phyloP scores from a whole-genome alignment of 306 rosid genomes.

The Carpinus fangiana region DNA sequence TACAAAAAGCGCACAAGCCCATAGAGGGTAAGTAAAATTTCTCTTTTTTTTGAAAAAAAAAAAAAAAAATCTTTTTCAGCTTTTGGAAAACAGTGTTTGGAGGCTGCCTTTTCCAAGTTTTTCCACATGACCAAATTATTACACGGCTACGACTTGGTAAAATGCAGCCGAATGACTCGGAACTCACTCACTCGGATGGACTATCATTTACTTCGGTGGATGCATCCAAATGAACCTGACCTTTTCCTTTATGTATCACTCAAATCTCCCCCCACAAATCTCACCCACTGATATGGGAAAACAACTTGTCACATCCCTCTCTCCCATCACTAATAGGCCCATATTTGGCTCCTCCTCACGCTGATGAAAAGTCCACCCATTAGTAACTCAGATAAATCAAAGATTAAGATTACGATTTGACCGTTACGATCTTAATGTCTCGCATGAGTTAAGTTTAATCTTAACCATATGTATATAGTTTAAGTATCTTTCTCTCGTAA shows the following conservation, averaged over 20 bases:
- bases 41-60: too few species aligned
- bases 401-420: too few species aligned
- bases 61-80: background rate
- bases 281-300: conserved; percentile 21
- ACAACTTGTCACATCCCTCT: conserved; percentile 11
- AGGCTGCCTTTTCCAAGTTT: conserved; percentile 20
- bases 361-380: background rate
- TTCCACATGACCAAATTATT: conserved; percentile 25
- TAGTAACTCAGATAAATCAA: too few species aligned
- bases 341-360: background rate
- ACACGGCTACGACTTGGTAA: background rate
- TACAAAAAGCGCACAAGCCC: too few species aligned
- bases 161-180: background rate
- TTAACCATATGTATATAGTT: too few species aligned
- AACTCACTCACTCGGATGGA: background rate
- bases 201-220: background rate
- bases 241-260: background rate
- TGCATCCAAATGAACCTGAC: conserved; percentile 16
- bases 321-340: background rate
- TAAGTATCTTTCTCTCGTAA: too few species aligned
- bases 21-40: too few species aligned
- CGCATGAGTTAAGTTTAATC: too few species aligned
- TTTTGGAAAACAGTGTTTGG: conserved; percentile 9
- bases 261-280: background rate
- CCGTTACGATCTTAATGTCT: too few species aligned